Conservation (phyloP, 2,329 filamentous ascomycete species). For the Fusarium sp. region DNA sequence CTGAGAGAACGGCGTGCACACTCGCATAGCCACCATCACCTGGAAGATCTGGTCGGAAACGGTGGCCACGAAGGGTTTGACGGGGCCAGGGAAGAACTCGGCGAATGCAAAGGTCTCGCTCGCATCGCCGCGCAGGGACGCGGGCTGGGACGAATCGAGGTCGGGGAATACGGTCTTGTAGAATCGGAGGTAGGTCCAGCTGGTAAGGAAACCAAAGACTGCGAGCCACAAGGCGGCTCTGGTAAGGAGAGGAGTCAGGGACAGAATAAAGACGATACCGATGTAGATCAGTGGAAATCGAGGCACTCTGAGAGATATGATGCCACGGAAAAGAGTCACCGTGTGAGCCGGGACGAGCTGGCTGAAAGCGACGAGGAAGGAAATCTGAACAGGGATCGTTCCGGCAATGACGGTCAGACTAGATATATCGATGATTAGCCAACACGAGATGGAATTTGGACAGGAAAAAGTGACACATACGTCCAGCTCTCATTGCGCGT, state of each 20-base stretch:
- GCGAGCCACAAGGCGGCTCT: slow-evolving; percentile 85
- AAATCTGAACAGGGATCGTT: slow-evolving; percentile 89
- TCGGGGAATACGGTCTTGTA: slow-evolving; percentile 85
- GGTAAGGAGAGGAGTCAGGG: slow-evolving; percentile 71
- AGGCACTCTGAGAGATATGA: slow-evolving; percentile 89
- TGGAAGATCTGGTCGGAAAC: slow-evolving; percentile 80
- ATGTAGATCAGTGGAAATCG: slow-evolving; percentile 81
- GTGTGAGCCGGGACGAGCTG: slow-evolving; percentile 98
- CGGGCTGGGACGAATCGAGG: slow-evolving; percentile 73
- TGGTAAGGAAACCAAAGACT: slow-evolving; percentile 85
- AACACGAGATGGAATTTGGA: neutral
- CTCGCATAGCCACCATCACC: slow-evolving; percentile 79
- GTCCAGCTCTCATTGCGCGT: slow-evolving; percentile 78
- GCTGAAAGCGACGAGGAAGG: slow-evolving; percentile 97
- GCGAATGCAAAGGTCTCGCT: slow-evolving; percentile 97
- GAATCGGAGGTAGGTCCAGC: slow-evolving; percentile 97
- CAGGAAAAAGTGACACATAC: slow-evolving; percentile 66
- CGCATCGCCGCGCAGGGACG: slow-evolving; percentile 86
- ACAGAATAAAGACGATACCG: slow-evolving; percentile 78
- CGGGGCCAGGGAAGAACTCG: slow-evolving; percentile 91
- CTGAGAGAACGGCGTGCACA: slow-evolving; percentile 89
- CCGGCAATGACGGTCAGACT: slow-evolving; percentile 89
- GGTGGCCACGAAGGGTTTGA: slow-evolving; percentile 83
- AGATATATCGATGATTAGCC: slow-evolving; percentile 21
- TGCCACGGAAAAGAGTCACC: slow-evolving; percentile 90